These are phyloP conservation scores for Areca catechu DNA, from an alignment of 176 grass and related monocot species.

Conservation along the genomic window DNA sequence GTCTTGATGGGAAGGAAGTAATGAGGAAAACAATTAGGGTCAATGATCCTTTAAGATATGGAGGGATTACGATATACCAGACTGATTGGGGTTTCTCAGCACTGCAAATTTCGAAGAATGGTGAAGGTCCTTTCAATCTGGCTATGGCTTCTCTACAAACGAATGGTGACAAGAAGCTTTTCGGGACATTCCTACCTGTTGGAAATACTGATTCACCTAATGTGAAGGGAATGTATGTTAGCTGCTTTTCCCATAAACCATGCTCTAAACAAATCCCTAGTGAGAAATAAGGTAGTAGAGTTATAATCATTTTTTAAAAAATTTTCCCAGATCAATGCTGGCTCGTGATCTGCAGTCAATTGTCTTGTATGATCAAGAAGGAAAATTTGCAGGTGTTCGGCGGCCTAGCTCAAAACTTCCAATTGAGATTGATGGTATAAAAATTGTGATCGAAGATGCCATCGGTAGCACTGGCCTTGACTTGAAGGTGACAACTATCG, in stretches of 20 bases:
- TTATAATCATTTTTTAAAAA: constrained; percentile 1
- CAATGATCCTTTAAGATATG: constrained; percentile 85
- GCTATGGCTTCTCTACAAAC: constrained; percentile 65
- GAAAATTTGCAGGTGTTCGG: constrained; percentile 91
- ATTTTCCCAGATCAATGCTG: constrained; percentile 75
- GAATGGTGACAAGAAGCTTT: constrained; percentile 83
- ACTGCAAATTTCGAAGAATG: constrained; percentile 79
- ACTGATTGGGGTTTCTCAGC: constrained; percentile 94
- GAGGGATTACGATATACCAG: constrained; percentile 84
- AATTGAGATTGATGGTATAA: constrained; percentile 88
- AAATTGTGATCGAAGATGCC: constrained; percentile 91
- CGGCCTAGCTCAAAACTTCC: constrained; percentile 78
- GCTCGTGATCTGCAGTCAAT: constrained; percentile 92
- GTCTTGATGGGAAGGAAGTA: constrained; percentile 80
- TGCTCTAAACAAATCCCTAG: constrained; percentile 6
- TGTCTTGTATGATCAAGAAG: constrained; percentile 95
- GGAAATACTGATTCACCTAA: constrained; percentile 48
- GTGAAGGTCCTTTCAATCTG: constrained; percentile 90
- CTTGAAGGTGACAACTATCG: constrained; percentile 54
- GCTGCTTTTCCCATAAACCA: neutral
- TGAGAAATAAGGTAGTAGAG: neutral
- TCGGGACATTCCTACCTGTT: constrained; percentile 70
- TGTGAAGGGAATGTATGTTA: constrained; percentile 90
- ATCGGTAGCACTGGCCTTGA: constrained; percentile 89
- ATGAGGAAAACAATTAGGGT: constrained; percentile 91